These are phyloP conservation scores for Vaccinium corymbosum DNA, from an alignment of 148 eudicot genomes.

Conservation along the genomic window DNA sequence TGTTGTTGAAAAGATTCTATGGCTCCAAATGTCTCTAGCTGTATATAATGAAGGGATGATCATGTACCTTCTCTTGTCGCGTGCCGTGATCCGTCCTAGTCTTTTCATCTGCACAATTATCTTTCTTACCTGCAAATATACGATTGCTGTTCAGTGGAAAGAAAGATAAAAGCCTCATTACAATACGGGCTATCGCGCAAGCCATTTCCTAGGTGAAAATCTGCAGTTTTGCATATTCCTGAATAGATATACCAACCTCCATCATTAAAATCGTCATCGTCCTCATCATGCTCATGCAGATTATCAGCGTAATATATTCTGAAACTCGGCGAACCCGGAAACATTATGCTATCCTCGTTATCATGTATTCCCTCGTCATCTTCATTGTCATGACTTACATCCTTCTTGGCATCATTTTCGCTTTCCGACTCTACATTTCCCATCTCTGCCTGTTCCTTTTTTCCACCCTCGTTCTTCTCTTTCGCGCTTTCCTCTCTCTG, in stretches of 20 bases:
- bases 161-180: not conserved
- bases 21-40: not conserved
- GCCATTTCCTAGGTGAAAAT: not conserved
- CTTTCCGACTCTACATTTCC: not conserved
- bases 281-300: conserved; percentile 5
- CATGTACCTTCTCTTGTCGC: conserved; percentile 9
- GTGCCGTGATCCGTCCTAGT: not conserved
- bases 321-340: conserved; percentile 38
- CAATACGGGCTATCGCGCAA: not conserved
- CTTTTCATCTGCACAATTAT: not conserved
- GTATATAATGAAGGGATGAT: not conserved
- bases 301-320: conserved; percentile 33
- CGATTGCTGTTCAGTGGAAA: not conserved
- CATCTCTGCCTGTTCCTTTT: not conserved
- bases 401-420: not conserved
- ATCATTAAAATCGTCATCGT: not conserved
- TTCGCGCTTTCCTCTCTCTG: not conserved
- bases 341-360: not conserved
- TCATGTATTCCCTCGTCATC: not conserved
- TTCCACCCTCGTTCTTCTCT: not conserved
- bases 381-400: not conserved
- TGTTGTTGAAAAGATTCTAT: not conserved
- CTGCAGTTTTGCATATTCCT: not conserved
- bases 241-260: not conserved
- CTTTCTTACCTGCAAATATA: conserved; percentile 21